Evolutionary conservation across 2,329 filamentous ascomycete species (phyloP).

Genomic region (Tetracladium maxilliforme): DNA sequence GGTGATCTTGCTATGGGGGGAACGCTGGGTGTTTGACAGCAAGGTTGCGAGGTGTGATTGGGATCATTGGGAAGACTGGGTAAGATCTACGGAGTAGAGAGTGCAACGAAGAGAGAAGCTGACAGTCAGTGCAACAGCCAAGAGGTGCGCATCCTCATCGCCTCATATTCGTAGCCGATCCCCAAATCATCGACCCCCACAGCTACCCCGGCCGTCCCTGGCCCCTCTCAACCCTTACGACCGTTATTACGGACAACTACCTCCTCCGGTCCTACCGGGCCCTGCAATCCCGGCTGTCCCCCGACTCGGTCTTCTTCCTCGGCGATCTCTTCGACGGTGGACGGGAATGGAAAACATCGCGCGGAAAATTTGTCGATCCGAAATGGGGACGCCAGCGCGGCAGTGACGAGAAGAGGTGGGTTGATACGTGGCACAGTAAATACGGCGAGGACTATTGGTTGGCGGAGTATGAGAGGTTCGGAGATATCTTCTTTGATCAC

Average conservation of each 20-base stretch:
- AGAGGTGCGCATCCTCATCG: conserved; percentile 63
- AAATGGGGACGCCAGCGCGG: conserved; percentile 40
- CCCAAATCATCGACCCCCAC: conserved; percentile 61
- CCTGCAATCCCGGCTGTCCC: conserved; percentile 61
- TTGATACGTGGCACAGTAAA: conserved; percentile 55
- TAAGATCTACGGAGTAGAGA: conserved; percentile 24
- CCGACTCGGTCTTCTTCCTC: conserved; percentile 80
- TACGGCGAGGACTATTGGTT: conserved; percentile 80
- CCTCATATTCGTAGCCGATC: conserved; percentile 54
- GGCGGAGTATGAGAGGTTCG: conserved; percentile 73
- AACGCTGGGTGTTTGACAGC: conserved; percentile 61
- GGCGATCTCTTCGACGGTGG: conserved; percentile 94
- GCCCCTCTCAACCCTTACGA: conserved; percentile 52
- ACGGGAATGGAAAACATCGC: conserved; percentile 74
- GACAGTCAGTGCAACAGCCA: conserved; percentile 38
- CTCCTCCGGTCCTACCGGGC: conserved; percentile 69
- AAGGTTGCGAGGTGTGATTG: conserved; percentile 63
- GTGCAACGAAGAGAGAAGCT: conserved; percentile 3
- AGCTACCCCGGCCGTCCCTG: conserved; percentile 59
- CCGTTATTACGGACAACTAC: conserved; percentile 77
- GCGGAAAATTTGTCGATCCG: conserved; percentile 42
- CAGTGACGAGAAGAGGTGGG: conserved; percentile 31
- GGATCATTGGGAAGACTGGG: conserved; percentile 88
- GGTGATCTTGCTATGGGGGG: conserved; percentile 68
- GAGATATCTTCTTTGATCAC: conserved; percentile 65